Evolutionary conservation across 345 rosid genomes (phyloP), one percentile per base, ranked within the genome.

Genomic region (Citrus glauca): DNA sequence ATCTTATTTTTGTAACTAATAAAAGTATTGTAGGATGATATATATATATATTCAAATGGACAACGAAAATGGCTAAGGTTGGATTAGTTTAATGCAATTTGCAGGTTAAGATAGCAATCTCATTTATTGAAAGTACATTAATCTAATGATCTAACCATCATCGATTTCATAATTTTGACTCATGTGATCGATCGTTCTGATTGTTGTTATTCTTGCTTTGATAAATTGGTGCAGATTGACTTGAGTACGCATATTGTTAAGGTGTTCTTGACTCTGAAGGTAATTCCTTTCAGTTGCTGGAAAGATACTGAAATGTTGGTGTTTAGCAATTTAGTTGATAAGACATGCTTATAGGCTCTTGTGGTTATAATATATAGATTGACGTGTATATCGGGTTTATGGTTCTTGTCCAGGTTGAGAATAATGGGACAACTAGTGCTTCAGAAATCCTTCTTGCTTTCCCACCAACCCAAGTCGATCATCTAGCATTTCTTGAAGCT

Each of bases 261-360:
- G 83, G 90, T 89, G 78, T 97, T 84, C 88, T 84, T 94, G 87
- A 97, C 94, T 78, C 71, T 97, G 79, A 94, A 93, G 99, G 99
- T 94, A 91, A 55, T 59, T 35, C 61, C 16, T 64, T 64, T 35
- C 32, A 16, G 17, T 68, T 37, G 32, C 1, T 60, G 45, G 11
- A 10, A 68, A 38, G 42, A n/a, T 68, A 24, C 25, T 16, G 27
- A 4, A 11, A 38, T n/a, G 30, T n/a, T 68, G 72, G 25, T 10
- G 14, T 27, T 69, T 28, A 27, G 33, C 25, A 48, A 17, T 40
- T 22, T 53, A 38, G 35, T 37, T 48, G 17, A 16, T 40, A 16
- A 55, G 22, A 57, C 24, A 45, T 30, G 9, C 32, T 6, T 25
- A 30, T 9, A 19, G 6, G 35, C 56, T 62, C 30, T 37, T 19